Percentiles rank a stretch among this genome's conserved stretches.
These are phyloP conservation scores for Penicillium sp. DNA, from an alignment of 2,329 filamentous ascomycete species.

Conservation along the genomic window DNA sequence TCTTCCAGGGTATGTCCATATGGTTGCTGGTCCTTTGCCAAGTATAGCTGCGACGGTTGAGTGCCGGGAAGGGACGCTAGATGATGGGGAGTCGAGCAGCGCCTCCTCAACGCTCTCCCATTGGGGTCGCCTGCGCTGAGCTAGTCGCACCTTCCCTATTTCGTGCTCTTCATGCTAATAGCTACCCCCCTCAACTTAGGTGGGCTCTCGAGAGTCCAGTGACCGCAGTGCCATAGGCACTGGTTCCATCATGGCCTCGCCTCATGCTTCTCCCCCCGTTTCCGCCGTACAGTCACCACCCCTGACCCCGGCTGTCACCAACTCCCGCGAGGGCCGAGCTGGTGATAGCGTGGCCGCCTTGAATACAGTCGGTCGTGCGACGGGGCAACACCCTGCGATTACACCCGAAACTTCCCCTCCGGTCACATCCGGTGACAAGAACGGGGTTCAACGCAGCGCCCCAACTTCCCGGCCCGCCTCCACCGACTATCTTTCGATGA, in stretches of 20 bases:
- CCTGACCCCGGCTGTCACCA: conserved; percentile 81
- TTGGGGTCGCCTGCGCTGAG: background rate
- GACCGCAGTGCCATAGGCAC: conserved; percentile 62
- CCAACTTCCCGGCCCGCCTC: conserved; percentile 47
- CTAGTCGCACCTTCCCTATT: background rate
- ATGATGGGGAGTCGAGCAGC: background rate
- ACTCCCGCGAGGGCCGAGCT: conserved; percentile 57
- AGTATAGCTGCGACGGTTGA: background rate
- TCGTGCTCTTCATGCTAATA: background rate
- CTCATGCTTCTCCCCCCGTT: conserved; percentile 67
- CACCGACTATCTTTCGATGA: conserved; percentile 45
- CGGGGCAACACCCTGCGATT: conserved; percentile 44
- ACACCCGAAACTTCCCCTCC: conserved; percentile 60
- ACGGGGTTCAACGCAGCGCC: conserved; percentile 39
- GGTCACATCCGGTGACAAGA: conserved; percentile 43
- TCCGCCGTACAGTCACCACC: conserved; percentile 83
- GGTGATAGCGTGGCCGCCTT: conserved; percentile 38
- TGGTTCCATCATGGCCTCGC: conserved; percentile 67
- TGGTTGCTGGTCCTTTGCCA: conserved; percentile 10
- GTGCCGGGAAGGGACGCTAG: background rate
- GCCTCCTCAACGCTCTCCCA: background rate
- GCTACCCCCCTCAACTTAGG: conserved; percentile 31
- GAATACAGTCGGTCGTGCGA: conserved; percentile 38
- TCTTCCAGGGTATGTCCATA: conserved; percentile 46
- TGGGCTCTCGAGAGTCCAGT: conserved; percentile 60